Base-by-base conservation (phyloP, 495 filamentous ascomycete genomes). In the Lichina pygmaea region DNA sequence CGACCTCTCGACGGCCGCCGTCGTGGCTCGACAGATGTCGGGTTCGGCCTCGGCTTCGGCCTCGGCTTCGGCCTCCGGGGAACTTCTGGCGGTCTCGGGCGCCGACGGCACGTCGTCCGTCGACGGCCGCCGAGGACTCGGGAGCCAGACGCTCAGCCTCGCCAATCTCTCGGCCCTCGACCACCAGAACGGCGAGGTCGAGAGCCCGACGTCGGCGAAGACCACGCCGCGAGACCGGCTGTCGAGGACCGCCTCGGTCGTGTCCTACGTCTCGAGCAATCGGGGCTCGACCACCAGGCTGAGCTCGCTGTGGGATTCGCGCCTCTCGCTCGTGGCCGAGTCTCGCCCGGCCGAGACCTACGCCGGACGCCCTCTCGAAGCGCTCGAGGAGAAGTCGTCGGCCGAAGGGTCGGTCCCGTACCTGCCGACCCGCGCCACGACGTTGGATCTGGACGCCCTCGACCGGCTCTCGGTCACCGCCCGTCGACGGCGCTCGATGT, bases 401-500 rank as follows among this genome's bases (percentile, higher is more conserved):
- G 44, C n/a, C 5, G 43, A 41, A 16, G 43, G 24, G 43, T 13
- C 34, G 30, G n/a, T 33, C 40, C 41, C 8, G 16, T 30, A 13
- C 46, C 11, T 44, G 36, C 16, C 34, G 17, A 12, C 39, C 36
- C 9, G 30, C 7, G n/a, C 24, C 24, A 24, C 4, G 24, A 24
- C 24, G 24, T 4, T 24, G 24, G 24, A 24, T 4, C 13, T 17
- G 33, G 36, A n/a, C 16, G 15, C 31, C 34, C 7, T 33, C 43
- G 37, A 46, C 17, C 16, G 44, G 4, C 15, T 34, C 16, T 15
- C 46, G 8, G 13, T 17, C 30, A 13, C 36, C 15, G 43, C 48
- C 7, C 34, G 36, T 7, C 46, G 48, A n/a, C 42, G 48, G 7
- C 33, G 36, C 8, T 49, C 48, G 15, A 44, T 49, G 17, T 43